A percentile compares a stretch with the other conserved stretches of the same genome.
phyloP scores from a whole-genome alignment of 2,329 filamentous ascomycete genomes.

The Aspergillus sp. region DNA sequence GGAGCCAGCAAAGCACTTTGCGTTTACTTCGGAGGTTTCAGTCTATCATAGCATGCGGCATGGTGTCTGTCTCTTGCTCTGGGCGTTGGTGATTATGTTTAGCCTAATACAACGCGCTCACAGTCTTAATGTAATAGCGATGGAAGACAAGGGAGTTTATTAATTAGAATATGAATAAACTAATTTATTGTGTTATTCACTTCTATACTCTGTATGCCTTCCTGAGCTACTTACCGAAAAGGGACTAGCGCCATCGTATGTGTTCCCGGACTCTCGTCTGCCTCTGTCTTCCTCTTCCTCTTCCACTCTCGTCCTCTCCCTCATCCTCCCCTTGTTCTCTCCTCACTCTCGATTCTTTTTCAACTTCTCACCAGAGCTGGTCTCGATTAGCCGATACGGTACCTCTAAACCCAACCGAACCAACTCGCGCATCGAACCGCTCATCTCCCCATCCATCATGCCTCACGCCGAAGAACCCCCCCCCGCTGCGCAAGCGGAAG shows the following conservation, averaged over 20 bases:
- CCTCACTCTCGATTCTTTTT: background rate
- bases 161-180: background rate
- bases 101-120: too few species aligned
- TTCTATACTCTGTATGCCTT: background rate
- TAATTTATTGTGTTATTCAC: constrained; percentile 1
- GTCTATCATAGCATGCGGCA: constrained; percentile 19
- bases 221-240: background rate
- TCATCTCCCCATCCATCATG: constrained; percentile 21
- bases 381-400: constrained; percentile 5
- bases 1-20: constrained; percentile 73
- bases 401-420: constrained; percentile 1
- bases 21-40: constrained; percentile 48
- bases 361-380: constrained; percentile 2
- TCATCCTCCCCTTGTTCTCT: background rate
- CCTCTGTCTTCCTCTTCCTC: background rate
- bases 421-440: too few species aligned
- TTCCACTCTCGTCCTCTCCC: background rate
- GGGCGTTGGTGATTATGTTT: background rate
- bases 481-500: constrained; percentile 22
- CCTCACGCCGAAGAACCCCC: constrained; percentile 28
- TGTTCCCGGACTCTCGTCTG: background rate
- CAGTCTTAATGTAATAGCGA: too few species aligned
- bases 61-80: background rate
- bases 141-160: background rate
- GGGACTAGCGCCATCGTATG: background rate